phyloP scores from a whole-genome alignment of 1,284 basidiomycete species.

The Calocybe gambosa region DNA sequence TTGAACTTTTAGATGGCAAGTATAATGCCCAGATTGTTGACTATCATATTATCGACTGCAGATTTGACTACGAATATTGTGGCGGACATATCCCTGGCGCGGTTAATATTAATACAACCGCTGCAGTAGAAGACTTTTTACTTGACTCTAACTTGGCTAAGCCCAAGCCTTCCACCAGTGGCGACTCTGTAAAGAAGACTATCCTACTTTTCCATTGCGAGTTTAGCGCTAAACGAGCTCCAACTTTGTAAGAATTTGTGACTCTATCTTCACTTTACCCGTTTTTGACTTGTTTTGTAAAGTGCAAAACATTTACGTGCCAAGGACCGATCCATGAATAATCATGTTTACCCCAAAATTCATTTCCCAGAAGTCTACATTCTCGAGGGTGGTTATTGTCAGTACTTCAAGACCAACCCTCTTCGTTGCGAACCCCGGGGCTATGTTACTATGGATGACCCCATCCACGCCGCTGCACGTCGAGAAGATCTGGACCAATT shows the following conservation, averaged over 20 bases:
- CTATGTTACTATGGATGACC: slow-evolving; percentile 95
- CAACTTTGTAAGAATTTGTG: slow-evolving; percentile 73
- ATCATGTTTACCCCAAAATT: slow-evolving; percentile 85
- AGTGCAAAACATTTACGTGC: slow-evolving; percentile 92
- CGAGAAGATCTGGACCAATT: slow-evolving; percentile 88
- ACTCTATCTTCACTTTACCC: slow-evolving; percentile 1
- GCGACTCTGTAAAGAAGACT: slow-evolving; percentile 69
- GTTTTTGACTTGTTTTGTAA: slow-evolving; percentile 13
- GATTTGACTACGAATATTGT: slow-evolving; percentile 94
- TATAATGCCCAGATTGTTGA: slow-evolving; percentile 61
- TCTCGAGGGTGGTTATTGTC: slow-evolving; percentile 91
- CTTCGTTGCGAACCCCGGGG: slow-evolving; percentile 73
- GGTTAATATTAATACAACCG: slow-evolving; percentile 85
- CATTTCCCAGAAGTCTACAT: slow-evolving; percentile 98
- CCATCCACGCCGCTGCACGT: slow-evolving; percentile 71
- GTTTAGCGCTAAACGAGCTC: slow-evolving; percentile 92
- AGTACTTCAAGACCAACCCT: slow-evolving; percentile 71
- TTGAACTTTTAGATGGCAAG: slow-evolving; percentile 68
- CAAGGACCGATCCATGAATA: slow-evolving; percentile 84
- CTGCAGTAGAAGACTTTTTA: slow-evolving; percentile 76
- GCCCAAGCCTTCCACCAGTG: slow-evolving; percentile 78
- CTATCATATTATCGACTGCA: slow-evolving; percentile 89
- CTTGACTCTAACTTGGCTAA: slow-evolving; percentile 52
- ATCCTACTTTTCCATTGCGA: slow-evolving; percentile 98
- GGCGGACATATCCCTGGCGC: slow-evolving; percentile 94